Evolutionary conservation across 106 monocot species (phyloP).

Genomic region (Amphibolis antarctica): DNA sequence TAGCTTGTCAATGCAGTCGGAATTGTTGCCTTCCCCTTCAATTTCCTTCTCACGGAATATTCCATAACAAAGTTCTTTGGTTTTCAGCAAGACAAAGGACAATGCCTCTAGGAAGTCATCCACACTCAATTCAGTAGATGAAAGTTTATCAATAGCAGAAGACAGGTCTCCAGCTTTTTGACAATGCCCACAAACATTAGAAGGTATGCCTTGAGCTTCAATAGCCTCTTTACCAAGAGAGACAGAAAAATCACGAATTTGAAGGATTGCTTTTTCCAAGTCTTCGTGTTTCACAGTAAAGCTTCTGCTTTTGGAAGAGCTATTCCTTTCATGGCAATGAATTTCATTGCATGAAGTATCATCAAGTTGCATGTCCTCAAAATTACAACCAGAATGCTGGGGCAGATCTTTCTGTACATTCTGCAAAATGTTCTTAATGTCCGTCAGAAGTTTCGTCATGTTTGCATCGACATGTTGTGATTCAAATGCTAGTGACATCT

Average conservation of each 20-base stretch:
- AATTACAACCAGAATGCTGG: constrained; percentile 16
- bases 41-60: constrained; percentile 16
- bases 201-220: neutral
- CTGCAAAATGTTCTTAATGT: constrained; percentile 25
- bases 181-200: constrained; percentile 1
- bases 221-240: constrained; percentile 5
- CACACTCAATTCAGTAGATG: constrained; percentile 18
- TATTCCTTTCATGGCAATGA: constrained; percentile 5
- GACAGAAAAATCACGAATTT: constrained; percentile 46
- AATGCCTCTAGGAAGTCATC: constrained; percentile 36
- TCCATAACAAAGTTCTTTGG: constrained; percentile 16
- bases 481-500: constrained; percentile 27
- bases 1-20: constrained; percentile 69
- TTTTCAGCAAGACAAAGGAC: constrained; percentile 39
- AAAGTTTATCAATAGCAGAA: constrained; percentile 32
- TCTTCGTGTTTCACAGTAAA: constrained; percentile 17
- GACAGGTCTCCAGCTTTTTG: constrained; percentile 44
- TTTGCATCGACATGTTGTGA: constrained; percentile 9
- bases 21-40: constrained; percentile 31
- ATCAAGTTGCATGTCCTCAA: constrained; percentile 11
- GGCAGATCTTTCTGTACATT: constrained; percentile 26
- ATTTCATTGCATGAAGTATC: neutral
- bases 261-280: constrained; percentile 43
- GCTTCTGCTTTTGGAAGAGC: neutral
- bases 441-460: constrained; percentile 17